Percentiles rank a stretch among this genome's conserved stretches.
phyloP scores from a whole-genome alignment of 176 grass and related monocot genomes.

The Raddia guianensis region DNA sequence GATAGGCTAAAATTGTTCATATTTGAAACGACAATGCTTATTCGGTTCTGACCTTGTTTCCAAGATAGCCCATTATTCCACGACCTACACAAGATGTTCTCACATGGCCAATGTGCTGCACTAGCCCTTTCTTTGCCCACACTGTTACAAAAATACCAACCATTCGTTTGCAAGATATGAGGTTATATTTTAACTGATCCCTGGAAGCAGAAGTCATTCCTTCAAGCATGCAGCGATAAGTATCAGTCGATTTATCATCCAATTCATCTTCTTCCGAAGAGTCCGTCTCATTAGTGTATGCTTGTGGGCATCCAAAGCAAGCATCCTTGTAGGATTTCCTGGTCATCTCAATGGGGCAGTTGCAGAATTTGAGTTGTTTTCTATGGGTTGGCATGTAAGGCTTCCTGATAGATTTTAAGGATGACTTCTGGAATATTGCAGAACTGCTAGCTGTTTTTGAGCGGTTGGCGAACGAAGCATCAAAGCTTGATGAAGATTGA shows the following conservation, averaged over 20 bases:
- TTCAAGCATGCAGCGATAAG: conserved; percentile 43
- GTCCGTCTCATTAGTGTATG: conserved; percentile 63
- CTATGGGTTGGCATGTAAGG: conserved; percentile 68
- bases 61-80: conserved; percentile 89
- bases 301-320: conserved; percentile 76
- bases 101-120: conserved; percentile 78
- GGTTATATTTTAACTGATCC: conserved; percentile 75
- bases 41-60: conserved; percentile 77
- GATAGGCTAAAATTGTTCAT: background rate
- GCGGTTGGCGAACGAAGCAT: conserved; percentile 55
- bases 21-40: background rate
- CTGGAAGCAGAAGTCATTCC: conserved; percentile 45
- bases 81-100: conserved; percentile 81
- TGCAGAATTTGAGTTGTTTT: conserved; percentile 73
- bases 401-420: conserved; percentile 79
- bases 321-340: conserved; percentile 85
- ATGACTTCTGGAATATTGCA: conserved; percentile 84
- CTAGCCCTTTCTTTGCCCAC: conserved; percentile 79
- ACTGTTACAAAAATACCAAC: conserved; percentile 92
- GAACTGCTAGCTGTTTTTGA: conserved; percentile 61
- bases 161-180: conserved; percentile 93
- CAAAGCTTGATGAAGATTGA: conserved; percentile 47
- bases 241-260: conserved; percentile 59
- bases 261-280: conserved; percentile 80
- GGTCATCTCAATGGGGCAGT: conserved; percentile 72